Conservation (phyloP, 495 filamentous ascomycete genomes). For the Annulohypoxylon nitens region DNA sequence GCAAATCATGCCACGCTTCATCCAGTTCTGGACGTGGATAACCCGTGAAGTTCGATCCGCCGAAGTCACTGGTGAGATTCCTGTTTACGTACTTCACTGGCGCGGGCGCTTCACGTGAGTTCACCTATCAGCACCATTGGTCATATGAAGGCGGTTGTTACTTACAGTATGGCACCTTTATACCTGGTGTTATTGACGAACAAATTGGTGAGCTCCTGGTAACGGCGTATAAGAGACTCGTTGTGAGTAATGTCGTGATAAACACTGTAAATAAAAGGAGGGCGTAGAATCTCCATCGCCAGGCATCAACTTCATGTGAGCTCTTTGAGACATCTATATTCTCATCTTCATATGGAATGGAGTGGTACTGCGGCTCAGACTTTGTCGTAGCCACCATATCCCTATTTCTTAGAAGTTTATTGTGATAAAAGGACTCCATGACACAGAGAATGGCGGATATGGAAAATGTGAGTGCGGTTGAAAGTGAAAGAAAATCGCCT, state of each 20-base stretch:
- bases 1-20: conserved; percentile 1
- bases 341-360: neutral
- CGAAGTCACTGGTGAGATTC: neutral
- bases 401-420: neutral
- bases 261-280: neutral
- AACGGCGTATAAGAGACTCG: neutral
- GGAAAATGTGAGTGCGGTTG: neutral
- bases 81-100: neutral
- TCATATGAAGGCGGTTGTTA: neutral
- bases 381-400: neutral
- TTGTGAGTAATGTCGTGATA: neutral
- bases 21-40: neutral
- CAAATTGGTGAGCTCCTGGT: neutral
- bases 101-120: conserved; percentile 10
- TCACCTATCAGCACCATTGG: neutral
- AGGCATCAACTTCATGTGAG: neutral
- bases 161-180: neutral
- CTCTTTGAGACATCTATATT: neutral
- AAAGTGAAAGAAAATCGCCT: neutral
- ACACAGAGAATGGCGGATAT: neutral
- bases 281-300: neutral
- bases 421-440: neutral
- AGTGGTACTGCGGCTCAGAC: neutral
- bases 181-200: neutral
- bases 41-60: neutral